Percentiles rank a stretch among this genome's conserved stretches.
Conservation (phyloP, 2,329 filamentous ascomycete species). For the Alternaria arbusti region DNA sequence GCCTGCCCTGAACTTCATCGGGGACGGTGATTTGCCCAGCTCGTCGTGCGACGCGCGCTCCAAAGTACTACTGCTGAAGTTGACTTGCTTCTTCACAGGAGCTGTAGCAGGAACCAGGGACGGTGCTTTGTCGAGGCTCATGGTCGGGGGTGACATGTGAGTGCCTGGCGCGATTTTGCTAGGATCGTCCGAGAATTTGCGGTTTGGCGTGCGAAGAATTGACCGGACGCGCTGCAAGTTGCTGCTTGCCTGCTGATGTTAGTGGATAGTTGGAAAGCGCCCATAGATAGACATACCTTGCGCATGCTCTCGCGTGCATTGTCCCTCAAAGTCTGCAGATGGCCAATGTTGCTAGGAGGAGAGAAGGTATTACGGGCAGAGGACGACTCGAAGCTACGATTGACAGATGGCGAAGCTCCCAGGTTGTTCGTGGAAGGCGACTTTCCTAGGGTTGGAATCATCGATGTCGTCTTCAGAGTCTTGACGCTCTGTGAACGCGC, state of each 20-base stretch:
- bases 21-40: slow-evolving; percentile 43
- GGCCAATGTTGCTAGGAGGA: slow-evolving; percentile 34
- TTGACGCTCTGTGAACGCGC: slow-evolving; percentile 65
- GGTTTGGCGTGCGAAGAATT: slow-evolving; percentile 66
- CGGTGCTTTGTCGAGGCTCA: slow-evolving; percentile 59
- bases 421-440: slow-evolving; percentile 61
- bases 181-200: slow-evolving; percentile 66
- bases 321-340: slow-evolving; percentile 42
- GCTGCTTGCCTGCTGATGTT: slow-evolving; percentile 41
- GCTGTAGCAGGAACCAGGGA: slow-evolving; percentile 67
- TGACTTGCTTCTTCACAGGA: slow-evolving; percentile 77
- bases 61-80: slow-evolving; percentile 77
- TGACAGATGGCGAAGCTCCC: slow-evolving; percentile 58
- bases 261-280: not conserved
- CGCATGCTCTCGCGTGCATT: slow-evolving; percentile 47
- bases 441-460: slow-evolving; percentile 60
- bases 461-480: slow-evolving; percentile 53
- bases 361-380: slow-evolving; percentile 59
- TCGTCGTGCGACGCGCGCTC: slow-evolving; percentile 44
- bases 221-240: slow-evolving; percentile 65
- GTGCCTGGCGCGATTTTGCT: slow-evolving; percentile 66
- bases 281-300: slow-evolving; percentile 22
- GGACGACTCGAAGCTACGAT: slow-evolving; percentile 53
- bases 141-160: slow-evolving; percentile 55
- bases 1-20: slow-evolving; percentile 43